Percentiles rank a stretch among this genome's conserved stretches.
These are phyloP conservation scores for Raphanus hybrid DNA, from an alignment of 441 rosid genomes.

Conservation along the genomic window DNA sequence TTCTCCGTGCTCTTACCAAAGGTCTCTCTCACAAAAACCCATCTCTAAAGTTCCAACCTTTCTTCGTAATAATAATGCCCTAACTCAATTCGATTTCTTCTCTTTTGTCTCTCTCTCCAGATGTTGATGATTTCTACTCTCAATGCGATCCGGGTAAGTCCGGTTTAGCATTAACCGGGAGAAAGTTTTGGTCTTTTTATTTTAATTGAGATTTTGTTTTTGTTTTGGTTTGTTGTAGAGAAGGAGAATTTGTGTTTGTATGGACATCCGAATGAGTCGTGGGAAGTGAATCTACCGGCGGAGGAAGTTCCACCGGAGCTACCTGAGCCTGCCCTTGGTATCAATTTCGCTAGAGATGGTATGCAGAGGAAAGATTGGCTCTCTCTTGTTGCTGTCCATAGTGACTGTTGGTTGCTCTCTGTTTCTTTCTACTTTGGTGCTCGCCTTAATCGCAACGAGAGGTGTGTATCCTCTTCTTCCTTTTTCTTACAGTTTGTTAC, in stretches of 20 bases:
- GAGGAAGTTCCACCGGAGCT: slow-evolving; percentile 64
- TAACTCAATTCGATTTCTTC: background rate
- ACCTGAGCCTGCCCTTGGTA: slow-evolving; percentile 66
- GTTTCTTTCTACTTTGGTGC: slow-evolving; percentile 68
- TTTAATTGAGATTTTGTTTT: background rate
- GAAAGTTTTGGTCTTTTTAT: background rate
- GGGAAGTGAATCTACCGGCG: slow-evolving; percentile 64
- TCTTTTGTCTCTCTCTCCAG: slow-evolving; percentile 42
- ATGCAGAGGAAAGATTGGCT: slow-evolving; percentile 67
- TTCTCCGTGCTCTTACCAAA: slow-evolving; percentile 59
- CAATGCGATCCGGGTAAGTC: slow-evolving; percentile 65
- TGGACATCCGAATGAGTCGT: slow-evolving; percentile 59
- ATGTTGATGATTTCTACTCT: slow-evolving; percentile 58
- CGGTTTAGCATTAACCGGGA: background rate
- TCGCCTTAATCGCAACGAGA: slow-evolving; percentile 58
- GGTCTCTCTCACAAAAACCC: too few relatives aligned
- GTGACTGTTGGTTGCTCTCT: slow-evolving; percentile 67
- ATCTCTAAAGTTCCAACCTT: background rate
- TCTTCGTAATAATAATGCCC: slow-evolving; percentile 18
- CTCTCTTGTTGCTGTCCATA: slow-evolving; percentile 60
- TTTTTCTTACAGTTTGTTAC: background rate
- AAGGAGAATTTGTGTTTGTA: slow-evolving; percentile 65
- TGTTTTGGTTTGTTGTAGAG: slow-evolving; percentile 30
- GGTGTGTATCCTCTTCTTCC: slow-evolving; percentile 27
- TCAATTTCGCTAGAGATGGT: slow-evolving; percentile 63